Percentiles rank a stretch among this genome's conserved stretches.
Conservation (phyloP, 2,329 filamentous ascomycete species). For the Botrytis pseudocinerea region DNA sequence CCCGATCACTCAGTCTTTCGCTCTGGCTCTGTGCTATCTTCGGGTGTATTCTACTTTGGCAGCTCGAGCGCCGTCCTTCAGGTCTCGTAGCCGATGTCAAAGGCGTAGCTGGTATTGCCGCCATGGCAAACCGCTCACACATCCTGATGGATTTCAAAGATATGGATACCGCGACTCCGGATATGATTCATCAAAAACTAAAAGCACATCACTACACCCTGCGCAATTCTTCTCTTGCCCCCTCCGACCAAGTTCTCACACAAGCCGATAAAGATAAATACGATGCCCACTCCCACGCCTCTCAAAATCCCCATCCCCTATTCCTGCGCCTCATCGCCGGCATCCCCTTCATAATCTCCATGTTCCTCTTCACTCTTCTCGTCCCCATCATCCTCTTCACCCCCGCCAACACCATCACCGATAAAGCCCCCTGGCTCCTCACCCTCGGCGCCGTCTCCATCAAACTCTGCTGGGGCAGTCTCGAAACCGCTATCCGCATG, state of each 20-base stretch:
- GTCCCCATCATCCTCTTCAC: conserved; percentile 63
- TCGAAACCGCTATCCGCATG: conserved; percentile 70
- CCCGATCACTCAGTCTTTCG: conserved; percentile 58
- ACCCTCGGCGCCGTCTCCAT: conserved; percentile 66
- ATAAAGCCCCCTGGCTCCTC: conserved; percentile 64
- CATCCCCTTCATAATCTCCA: conserved; percentile 59
- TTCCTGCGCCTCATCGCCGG: conserved; percentile 64
- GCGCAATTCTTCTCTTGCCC: conserved; percentile 69
- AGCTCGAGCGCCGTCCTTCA: conserved; percentile 62
- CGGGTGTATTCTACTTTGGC: conserved; percentile 58
- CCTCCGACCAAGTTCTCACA: conserved; percentile 54
- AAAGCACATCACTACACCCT: conserved; percentile 67
- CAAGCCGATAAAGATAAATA: conserved; percentile 49
- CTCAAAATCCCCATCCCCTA: conserved; percentile 64
- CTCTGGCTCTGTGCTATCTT: conserved; percentile 59
- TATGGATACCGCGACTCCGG: conserved; percentile 65
- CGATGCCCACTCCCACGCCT: conserved; percentile 50
- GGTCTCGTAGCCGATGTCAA: conserved; percentile 68
- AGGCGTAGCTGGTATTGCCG: conserved; percentile 71
- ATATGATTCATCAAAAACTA: conserved; percentile 68
- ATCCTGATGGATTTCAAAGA: conserved; percentile 74
- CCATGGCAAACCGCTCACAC: conserved; percentile 73
- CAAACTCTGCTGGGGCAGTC: conserved; percentile 66
- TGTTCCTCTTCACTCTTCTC: conserved; percentile 57
- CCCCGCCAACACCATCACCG: conserved; percentile 55